phyloP scores from a whole-genome alignment of 176 grass and related monocot species.

The Poa pratensis region DNA sequence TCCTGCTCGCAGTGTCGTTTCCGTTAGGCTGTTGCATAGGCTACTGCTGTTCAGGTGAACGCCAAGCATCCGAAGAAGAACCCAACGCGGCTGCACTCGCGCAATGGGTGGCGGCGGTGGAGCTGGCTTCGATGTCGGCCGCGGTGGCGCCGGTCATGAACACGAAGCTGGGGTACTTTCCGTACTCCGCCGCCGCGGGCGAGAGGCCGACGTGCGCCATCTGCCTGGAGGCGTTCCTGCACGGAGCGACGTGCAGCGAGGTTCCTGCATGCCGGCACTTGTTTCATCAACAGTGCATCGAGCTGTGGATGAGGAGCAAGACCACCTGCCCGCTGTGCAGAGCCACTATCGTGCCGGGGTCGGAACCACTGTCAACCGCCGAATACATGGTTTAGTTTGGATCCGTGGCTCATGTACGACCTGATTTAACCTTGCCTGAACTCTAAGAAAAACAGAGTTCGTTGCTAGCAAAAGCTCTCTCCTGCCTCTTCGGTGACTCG shows the following conservation, averaged over 20 bases:
- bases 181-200: neutral
- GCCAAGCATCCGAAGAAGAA: neutral
- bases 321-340: slow-evolving; percentile 54
- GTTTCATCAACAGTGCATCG: slow-evolving; percentile 44
- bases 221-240: slow-evolving; percentile 40
- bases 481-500: too few species aligned
- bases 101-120: neutral
- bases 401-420: too few species aligned
- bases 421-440: too few species aligned
- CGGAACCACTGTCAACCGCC: neutral
- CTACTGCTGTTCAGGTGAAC: neutral
- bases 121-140: neutral
- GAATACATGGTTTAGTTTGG: neutral
- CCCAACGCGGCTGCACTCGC: neutral
- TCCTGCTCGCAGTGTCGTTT: neutral
- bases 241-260: slow-evolving; percentile 33
- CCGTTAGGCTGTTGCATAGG: neutral
- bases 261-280: slow-evolving; percentile 51
- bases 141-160: too few species aligned
- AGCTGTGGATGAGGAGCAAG: slow-evolving; percentile 37
- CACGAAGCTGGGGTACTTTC: neutral
- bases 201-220: slow-evolving; percentile 37
- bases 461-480: too few species aligned
- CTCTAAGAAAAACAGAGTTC: too few species aligned
- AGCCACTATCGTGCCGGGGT: neutral